Conservation (phyloP, 345 rosid genomes). For the Eucalyptus coolabah region DNA sequence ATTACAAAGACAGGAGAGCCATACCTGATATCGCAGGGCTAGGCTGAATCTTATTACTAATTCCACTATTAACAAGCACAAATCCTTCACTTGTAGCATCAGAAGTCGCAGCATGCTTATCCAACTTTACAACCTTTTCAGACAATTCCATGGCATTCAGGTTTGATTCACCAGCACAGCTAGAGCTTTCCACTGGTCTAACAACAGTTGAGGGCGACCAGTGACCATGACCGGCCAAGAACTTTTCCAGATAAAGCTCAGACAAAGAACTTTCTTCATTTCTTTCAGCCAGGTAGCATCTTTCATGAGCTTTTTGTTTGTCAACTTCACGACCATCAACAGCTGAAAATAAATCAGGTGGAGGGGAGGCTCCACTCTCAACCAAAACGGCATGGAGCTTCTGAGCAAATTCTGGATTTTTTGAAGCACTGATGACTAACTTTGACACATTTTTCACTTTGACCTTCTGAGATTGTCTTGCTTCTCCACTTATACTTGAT, state of each 20-base stretch:
- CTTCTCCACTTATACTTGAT: slow-evolving; percentile 24
- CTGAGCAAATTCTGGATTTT: slow-evolving; percentile 87
- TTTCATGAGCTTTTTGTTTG: slow-evolving; percentile 20
- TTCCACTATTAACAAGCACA: slow-evolving; percentile 5
- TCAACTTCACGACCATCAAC: slow-evolving; percentile 33
- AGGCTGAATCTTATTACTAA: slow-evolving; percentile 3
- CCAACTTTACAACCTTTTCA: slow-evolving; percentile 28
- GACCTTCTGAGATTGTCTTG: slow-evolving; percentile 56
- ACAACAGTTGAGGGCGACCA: not conserved
- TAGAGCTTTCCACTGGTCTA: not conserved
- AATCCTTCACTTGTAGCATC: slow-evolving; percentile 15
- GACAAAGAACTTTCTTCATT: not conserved
- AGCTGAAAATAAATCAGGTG: slow-evolving; percentile 66
- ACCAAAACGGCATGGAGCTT: slow-evolving; percentile 79
- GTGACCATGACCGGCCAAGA: not conserved
- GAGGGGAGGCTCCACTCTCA: slow-evolving; percentile 92
- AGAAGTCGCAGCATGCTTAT: slow-evolving; percentile 3
- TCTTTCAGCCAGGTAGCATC: not conserved
- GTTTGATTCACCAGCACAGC: slow-evolving; percentile 4
- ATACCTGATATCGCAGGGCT: slow-evolving; percentile 1
- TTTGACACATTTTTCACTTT: slow-evolving; percentile 81
- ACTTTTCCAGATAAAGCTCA: not conserved
- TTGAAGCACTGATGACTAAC: slow-evolving; percentile 88
- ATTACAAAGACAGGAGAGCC: not conserved
- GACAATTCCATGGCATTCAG: slow-evolving; percentile 4